Evolutionary conservation across 176 grass and related monocot genomes (phyloP).

Genomic region (Hordeum vulgare): DNA sequence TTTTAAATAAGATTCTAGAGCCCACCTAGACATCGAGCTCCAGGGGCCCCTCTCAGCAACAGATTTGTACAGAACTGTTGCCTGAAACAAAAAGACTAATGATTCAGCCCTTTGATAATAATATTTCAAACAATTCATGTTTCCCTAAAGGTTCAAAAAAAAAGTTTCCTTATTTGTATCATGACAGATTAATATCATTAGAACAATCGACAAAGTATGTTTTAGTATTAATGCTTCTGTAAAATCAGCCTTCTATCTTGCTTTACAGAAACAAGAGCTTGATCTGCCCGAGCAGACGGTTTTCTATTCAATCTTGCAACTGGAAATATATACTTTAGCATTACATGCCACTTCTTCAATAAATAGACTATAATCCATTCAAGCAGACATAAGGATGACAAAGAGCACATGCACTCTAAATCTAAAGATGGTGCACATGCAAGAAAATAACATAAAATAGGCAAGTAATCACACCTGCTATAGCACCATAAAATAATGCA

Average conservation of each 20-base stretch:
- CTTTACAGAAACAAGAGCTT: not conserved
- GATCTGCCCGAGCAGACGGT: not conserved
- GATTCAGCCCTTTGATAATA: not conserved
- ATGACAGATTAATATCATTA: not conserved
- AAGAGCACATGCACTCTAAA: not conserved
- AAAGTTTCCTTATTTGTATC: conserved; percentile 1
- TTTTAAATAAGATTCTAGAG: conserved; percentile 94
- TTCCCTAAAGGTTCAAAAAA: too few relatives aligned
- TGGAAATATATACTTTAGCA: not conserved
- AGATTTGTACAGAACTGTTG: conserved; percentile 83
- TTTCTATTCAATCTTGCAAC: not conserved
- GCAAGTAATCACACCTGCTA: not conserved
- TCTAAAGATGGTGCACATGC: not conserved
- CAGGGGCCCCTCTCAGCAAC: conserved; percentile 96
- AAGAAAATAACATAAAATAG: not conserved
- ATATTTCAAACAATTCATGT: not conserved
- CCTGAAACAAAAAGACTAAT: conserved; percentile 42
- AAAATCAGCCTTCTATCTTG: not conserved
- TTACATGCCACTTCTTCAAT: not conserved
- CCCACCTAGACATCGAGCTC: conserved; percentile 94
- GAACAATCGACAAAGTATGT: not conserved
- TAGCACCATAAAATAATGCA: not conserved
- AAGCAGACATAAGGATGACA: not conserved
- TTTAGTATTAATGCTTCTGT: not conserved
- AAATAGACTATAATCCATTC: not conserved